Evolutionary conservation across 202 grass and related monocot species (phyloP), one percentile per base, ranked within the genome.

Genomic region (Eragrostis tef): DNA sequence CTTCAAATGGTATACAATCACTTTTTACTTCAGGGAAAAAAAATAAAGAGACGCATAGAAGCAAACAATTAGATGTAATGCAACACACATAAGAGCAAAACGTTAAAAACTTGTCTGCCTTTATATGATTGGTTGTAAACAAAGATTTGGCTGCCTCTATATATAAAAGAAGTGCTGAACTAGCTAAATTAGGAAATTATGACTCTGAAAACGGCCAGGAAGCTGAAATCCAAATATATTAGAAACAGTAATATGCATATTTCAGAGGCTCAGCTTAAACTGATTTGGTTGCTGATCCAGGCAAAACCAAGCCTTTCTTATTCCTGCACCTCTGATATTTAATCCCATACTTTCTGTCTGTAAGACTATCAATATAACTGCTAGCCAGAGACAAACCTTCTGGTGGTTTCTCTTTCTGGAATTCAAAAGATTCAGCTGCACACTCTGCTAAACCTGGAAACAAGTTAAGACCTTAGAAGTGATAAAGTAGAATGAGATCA

Each of bases 371-470:
- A 42, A 67, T n/a, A 67, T 41, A 2, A 42, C 6, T 42, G 34
- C 17, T 70, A 75, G 44, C 7, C 44, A 17, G 16, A 75, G 52
- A 42, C 53, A 71, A 71, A 71, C 79, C 78, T 81, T 49, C 56
- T 20, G 42, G 42, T 71, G 53, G 3, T 58, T 71, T 71, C 42
- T 62, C 53, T n/a, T 43, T 22, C 27, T 41, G 9, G 11, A 62
- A 16, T 48, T 15, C 9, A 46, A 46, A 11, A 61, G 53, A 27
- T 71, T 19, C 42, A 6, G 13, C 19, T 31, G 14, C 17, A 31
- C 61, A 16, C 49, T 60, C n/a, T 65, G 20, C 62, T 71, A 43
- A 34, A 87, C 79, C 64, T 82, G 24, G 46, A 82, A 22, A 74
- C 54, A 80, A 71, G 57, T 59, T 64, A 54, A 36, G 66, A 11